These are phyloP conservation scores for Russula lepida DNA, from an alignment of 768 basidiomycete species.

Conservation along the genomic window DNA sequence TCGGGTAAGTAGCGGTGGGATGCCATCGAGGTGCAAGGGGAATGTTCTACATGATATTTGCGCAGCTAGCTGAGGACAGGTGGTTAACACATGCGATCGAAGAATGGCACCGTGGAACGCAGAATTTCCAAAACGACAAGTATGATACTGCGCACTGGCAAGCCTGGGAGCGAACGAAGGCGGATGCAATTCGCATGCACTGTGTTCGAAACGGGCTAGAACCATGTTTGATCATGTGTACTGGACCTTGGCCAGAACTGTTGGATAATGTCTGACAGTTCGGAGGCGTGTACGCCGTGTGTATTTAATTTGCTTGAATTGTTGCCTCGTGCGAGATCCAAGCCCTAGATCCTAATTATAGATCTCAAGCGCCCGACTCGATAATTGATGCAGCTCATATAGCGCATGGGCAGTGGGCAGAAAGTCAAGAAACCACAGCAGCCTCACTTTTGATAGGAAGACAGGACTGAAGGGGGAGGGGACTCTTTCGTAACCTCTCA, in stretches of 20 bases:
- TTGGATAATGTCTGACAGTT: not conserved
- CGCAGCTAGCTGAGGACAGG: not conserved
- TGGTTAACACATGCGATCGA: not conserved
- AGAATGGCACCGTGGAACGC: not conserved
- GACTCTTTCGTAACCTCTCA: not conserved
- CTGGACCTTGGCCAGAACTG: not conserved
- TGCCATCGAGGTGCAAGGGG: not conserved
- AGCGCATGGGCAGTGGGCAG: not conserved
- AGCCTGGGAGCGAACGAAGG: not conserved
- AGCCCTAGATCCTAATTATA: not conserved
- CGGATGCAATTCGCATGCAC: not conserved
- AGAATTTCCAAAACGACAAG: not conserved
- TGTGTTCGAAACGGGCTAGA: not conserved
- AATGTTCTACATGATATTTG: not conserved
- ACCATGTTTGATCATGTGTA: not conserved
- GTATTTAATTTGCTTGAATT: not conserved
- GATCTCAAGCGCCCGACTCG: not conserved
- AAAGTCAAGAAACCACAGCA: not conserved
- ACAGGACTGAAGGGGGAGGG: not conserved
- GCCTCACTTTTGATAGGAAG: not conserved
- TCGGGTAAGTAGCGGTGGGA: not conserved
- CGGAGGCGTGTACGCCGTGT: not conserved
- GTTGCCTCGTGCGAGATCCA: not conserved
- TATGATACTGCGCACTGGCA: not conserved
- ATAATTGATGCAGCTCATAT: not conserved